These are phyloP conservation scores for Ceratocystis ficicola DNA, from an alignment of 2,329 filamentous ascomycete species.

Conservation along the genomic window DNA sequence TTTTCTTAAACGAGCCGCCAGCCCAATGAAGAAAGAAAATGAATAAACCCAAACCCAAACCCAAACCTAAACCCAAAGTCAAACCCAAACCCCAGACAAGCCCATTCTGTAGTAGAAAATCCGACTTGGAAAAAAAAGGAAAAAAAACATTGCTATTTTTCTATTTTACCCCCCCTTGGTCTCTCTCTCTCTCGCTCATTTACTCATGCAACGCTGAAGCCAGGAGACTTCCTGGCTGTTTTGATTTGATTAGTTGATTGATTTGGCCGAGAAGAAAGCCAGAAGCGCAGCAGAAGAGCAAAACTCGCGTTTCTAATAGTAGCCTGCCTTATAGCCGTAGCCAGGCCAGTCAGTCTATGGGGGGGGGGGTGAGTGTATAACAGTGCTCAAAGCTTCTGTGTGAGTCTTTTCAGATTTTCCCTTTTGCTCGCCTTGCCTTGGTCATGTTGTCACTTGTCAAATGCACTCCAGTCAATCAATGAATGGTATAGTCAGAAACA, in stretches of 20 bases:
- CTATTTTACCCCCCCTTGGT: not conserved
- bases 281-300: not conserved
- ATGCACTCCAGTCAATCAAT: too few relatives aligned
- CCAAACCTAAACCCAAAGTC: too few relatives aligned
- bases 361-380: not conserved
- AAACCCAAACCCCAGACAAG: not conserved
- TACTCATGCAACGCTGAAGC: not conserved
- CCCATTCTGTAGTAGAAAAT: not conserved
- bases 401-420: not conserved
- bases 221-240: not conserved
- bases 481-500: too few relatives aligned
- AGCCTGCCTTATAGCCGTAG: not conserved
- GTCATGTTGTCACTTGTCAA: not conserved
- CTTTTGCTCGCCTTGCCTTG: not conserved
- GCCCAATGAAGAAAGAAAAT: not conserved
- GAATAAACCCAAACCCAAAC: too few relatives aligned
- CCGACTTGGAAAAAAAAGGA: not conserved
- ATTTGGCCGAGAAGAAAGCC: not conserved
- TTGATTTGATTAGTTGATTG: not conserved
- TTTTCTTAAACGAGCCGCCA: slow-evolving; percentile 2
- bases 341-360: not conserved
- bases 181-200: not conserved
- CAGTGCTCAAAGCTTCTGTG: not conserved
- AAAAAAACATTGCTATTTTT: not conserved
- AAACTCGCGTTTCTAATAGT: not conserved